Evolutionary conservation across 2,329 filamentous ascomycete species (phyloP), one percentile per base, ranked within the genome.

Genomic region (Beauveria sp.): DNA sequence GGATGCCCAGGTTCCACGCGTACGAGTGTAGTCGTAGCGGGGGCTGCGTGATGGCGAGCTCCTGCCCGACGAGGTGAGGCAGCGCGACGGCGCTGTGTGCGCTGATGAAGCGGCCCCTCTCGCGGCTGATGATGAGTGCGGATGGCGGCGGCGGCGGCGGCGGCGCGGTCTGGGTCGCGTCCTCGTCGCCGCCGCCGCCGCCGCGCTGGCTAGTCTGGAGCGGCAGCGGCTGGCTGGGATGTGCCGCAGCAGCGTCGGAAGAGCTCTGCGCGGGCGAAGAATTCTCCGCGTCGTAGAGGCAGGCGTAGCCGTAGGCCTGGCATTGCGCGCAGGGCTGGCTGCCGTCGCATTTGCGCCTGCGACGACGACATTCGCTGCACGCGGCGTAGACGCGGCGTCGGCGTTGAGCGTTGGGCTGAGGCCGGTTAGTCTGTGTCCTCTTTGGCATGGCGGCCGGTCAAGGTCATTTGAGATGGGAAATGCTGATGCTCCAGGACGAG

Each of bases 1-100:
- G 60, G n/a, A 64, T 57, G 45, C 65, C 65, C 10, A 65, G 63
- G 45, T 66, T 66, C 65, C 65, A 66, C 5, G 63, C 65, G 58
- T 64, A 66, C 7, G 65, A 65, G 47, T 66, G 65, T 8, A 66
- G 62, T 0, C 65, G 63, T 16, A 62, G 64, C 6, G 64, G 65
- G 2, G 63, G 65, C 30, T 62, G 45, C 14, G 30, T 30, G 14
- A 61, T 49, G 18, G 57, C 26, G n/a, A 66, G 52, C n/a, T 61
- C 61, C 9, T 56, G 43, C 5, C 63, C 63, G 30, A 65, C 58
- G 34, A 64, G 61, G 40, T 61, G 63, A 2, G 65, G 64, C 30
- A 66, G 58, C 12, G 65, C 64, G n/a, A 65, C 61, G 45, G 64
- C 65, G 28, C 63, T 66, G 49, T 63, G 59, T 18, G 63, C 57